Percentiles rank a stretch among this genome's conserved stretches.
Evolutionary conservation across 129 eudicot genomes (phyloP).

Genomic region (Pulicaria dysenterica): DNA sequence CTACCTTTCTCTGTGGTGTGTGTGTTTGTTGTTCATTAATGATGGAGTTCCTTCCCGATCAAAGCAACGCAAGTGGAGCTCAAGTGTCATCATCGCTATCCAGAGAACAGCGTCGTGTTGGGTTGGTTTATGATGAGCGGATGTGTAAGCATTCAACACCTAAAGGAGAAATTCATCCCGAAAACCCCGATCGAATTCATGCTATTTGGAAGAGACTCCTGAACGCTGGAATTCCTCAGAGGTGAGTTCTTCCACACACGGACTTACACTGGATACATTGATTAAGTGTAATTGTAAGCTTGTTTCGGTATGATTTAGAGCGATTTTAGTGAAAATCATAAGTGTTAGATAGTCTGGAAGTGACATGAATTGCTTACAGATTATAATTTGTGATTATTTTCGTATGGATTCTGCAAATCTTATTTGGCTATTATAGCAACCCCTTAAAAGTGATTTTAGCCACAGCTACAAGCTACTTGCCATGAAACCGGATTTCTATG

Average conservation of each 20-base stretch:
- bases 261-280: neutral
- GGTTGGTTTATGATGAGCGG: constrained; percentile 74
- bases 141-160: constrained; percentile 78
- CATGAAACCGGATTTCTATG: neutral
- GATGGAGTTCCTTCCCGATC: constrained; percentile 19
- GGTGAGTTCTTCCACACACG: constrained; percentile 36
- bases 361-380: neutral
- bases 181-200: constrained; percentile 76
- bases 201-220: constrained; percentile 72
- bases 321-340: constrained; percentile 1
- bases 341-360: constrained; percentile 4
- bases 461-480: constrained; percentile 4
- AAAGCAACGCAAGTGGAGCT: constrained; percentile 14
- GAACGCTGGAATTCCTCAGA: constrained; percentile 54
- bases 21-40: neutral
- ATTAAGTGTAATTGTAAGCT: constrained; percentile 9
- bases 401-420: neutral
- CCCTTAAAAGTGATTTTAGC: neutral
- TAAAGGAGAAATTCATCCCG: constrained; percentile 58
- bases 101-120: constrained; percentile 59
- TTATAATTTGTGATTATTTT: neutral
- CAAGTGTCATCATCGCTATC: constrained; percentile 11
- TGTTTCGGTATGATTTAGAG: neutral
- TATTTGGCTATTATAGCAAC: neutral
- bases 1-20: neutral